Percentiles rank a stretch among this genome's conserved stretches.
Conservation (phyloP, 2,329 filamentous ascomycete species). For the Cadophora sp. region DNA sequence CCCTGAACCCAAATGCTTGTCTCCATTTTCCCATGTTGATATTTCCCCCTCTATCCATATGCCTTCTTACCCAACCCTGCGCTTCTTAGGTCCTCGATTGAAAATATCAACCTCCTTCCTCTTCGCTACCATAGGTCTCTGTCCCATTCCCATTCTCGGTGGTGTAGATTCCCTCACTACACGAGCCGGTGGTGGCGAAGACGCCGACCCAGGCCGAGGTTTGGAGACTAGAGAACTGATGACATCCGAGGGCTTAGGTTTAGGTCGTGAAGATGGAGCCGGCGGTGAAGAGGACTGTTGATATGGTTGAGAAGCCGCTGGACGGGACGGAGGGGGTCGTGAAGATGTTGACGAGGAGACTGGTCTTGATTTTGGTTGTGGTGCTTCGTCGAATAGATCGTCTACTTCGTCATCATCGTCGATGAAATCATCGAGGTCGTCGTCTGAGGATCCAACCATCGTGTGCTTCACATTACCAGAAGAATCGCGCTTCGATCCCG, state of each 20-base stretch:
- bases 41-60: too few species aligned
- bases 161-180: constrained; percentile 22
- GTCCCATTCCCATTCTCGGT: constrained; percentile 15
- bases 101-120: constrained; percentile 40
- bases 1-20: not conserved
- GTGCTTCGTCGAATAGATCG: constrained; percentile 39
- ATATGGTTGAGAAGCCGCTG: constrained; percentile 2
- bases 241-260: constrained; percentile 23
- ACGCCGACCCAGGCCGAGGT: constrained; percentile 17
- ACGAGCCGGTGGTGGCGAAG: constrained; percentile 14
- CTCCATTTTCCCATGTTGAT: too few species aligned
- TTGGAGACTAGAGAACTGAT: constrained; percentile 27
- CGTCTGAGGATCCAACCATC: constrained; percentile 38
- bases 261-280: constrained; percentile 11
- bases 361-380: constrained; percentile 7
- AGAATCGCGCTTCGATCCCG: constrained; percentile 14
- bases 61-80: constrained; percentile 13
- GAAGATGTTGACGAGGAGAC: constrained; percentile 18
- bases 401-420: constrained; percentile 28
- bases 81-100: constrained; percentile 36
- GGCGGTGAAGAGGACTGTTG: constrained; percentile 11
- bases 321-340: not conserved
- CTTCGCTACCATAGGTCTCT: constrained; percentile 35
- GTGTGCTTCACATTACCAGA: constrained; percentile 25
- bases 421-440: constrained; percentile 30